Percentiles rank a stretch among this genome's conserved stretches.
phyloP scores from a whole-genome alignment of 352 stramenopile genomes.

The Pilasporangium apinafurcum region DNA sequence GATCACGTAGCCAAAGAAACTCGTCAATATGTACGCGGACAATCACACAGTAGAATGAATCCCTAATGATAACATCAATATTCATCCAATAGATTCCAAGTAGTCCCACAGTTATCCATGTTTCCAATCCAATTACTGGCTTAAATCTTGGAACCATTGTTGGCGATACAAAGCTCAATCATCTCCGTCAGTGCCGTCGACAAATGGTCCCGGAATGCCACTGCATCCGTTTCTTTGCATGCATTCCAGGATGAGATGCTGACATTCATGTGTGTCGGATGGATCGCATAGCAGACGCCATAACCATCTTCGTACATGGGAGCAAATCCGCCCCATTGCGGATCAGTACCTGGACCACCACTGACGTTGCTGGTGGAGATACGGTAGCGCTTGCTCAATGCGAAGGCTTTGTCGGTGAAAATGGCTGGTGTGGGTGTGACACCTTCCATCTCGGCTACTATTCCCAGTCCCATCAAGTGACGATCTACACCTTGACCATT shows the following conservation, averaged over 20 bases:
- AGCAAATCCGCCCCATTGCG: conserved; percentile 96
- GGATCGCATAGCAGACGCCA: conserved; percentile 94
- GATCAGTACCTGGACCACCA: conserved; percentile 87
- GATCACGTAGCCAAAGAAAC: no score
- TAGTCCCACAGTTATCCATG: no score
- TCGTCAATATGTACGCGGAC: no score
- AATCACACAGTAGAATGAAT: no score
- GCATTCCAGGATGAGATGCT: conserved; percentile 91
- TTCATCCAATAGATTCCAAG: no score
- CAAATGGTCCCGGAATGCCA: conserved; percentile 86
- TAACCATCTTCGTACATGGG: conserved; percentile 94
- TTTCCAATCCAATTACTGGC: no score
- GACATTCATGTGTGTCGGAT: conserved; percentile 93
- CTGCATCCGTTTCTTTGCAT: conserved; percentile 69
- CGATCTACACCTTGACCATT: conserved; percentile 91
- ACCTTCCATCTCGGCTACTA: conserved; percentile 90
- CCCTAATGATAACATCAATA: no score
- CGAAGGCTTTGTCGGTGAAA: conserved; percentile 92
- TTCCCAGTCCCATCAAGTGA: conserved; percentile 95
- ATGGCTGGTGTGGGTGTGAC: conserved; percentile 84
- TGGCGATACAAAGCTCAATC: conserved; percentile 86
- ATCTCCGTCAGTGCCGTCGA: conserved; percentile 95
- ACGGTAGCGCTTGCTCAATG: conserved; percentile 92
- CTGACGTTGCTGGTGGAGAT: conserved; percentile 95
- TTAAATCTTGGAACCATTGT: no score